phyloP scores from a whole-genome alignment of 2,329 filamentous ascomycete genomes.

The Coniochaeta sp. region DNA sequence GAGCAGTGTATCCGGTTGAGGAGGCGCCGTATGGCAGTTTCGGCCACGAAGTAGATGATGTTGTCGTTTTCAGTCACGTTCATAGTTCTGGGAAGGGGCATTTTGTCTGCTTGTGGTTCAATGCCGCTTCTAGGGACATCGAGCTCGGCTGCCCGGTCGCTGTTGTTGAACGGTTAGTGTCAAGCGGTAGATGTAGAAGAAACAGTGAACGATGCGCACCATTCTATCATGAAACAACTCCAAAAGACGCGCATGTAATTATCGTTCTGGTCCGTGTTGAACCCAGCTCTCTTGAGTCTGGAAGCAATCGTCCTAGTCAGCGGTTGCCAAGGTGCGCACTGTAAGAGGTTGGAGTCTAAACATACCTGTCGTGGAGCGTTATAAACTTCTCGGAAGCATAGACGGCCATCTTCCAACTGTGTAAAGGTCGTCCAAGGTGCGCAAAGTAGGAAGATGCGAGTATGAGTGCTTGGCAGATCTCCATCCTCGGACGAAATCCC shows the following conservation, averaged over 20 bases:
- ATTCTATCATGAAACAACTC: constrained; percentile 24
- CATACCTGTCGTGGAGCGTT: constrained; percentile 13
- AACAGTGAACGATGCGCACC: neutral
- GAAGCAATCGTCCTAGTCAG: neutral
- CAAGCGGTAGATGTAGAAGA: neutral
- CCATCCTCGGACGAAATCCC: constrained; percentile 20
- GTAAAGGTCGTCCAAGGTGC: constrained; percentile 23
- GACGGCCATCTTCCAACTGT: constrained; percentile 26
- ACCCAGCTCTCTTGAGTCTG: constrained; percentile 8
- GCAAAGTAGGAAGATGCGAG: constrained; percentile 26
- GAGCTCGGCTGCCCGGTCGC: constrained; percentile 23
- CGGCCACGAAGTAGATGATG: constrained; percentile 20
- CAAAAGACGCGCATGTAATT: constrained; percentile 18
- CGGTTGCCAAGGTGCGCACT: neutral
- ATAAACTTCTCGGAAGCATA: constrained; percentile 17
- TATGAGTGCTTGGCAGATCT: constrained; percentile 21
- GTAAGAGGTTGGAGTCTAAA: no score
- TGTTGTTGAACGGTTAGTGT: neutral
- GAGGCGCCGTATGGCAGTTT: constrained; percentile 23
- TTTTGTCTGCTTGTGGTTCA: constrained; percentile 22
- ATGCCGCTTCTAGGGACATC: constrained; percentile 24
- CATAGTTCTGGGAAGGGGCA: constrained; percentile 18
- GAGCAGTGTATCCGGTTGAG: constrained; percentile 26
- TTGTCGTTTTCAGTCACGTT: constrained; percentile 18
- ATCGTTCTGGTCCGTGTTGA: constrained; percentile 13